phyloP scores from a whole-genome alignment of 192 early-diverging fungal species.

The Glomus cerebriforme region DNA sequence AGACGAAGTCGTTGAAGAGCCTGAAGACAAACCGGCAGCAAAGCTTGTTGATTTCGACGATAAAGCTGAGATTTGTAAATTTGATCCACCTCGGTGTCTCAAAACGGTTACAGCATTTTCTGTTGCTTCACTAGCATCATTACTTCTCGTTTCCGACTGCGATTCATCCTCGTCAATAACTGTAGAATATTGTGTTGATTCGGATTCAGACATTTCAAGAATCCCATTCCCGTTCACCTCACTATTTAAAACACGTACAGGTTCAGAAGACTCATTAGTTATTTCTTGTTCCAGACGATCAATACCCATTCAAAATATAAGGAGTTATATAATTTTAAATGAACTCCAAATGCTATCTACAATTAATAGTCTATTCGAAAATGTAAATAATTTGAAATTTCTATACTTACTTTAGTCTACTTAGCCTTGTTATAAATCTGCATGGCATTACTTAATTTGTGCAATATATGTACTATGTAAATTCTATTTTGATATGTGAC shows the following conservation, averaged over 20 bases:
- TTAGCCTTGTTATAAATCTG: no score
- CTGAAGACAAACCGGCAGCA: background rate
- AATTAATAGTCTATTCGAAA: no score
- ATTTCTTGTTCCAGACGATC: conserved; percentile 3
- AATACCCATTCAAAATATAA: conserved; percentile 19
- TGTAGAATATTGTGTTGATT: background rate
- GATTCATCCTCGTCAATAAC: background rate
- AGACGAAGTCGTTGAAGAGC: background rate
- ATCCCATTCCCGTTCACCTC: conserved; percentile 8
- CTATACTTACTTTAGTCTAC: no score
- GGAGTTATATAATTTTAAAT: no score
- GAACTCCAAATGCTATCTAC: no score
- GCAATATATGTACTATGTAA: no score
- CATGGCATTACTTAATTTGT: no score
- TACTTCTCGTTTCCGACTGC: no score
- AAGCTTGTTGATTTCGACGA: background rate
- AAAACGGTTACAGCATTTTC: background rate
- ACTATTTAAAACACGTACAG: conserved; percentile 7
- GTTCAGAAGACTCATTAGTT: conserved; percentile 8
- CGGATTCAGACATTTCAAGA: background rate
- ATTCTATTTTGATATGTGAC: no score
- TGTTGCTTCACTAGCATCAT: background rate
- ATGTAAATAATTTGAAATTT: no score
- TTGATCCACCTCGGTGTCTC: background rate
- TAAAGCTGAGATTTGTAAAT: background rate